Evolutionary conservation across 495 filamentous ascomycete species (phyloP), one percentile per base, ranked within the genome.

Genomic region (Barbatosphaeria neglecta): DNA sequence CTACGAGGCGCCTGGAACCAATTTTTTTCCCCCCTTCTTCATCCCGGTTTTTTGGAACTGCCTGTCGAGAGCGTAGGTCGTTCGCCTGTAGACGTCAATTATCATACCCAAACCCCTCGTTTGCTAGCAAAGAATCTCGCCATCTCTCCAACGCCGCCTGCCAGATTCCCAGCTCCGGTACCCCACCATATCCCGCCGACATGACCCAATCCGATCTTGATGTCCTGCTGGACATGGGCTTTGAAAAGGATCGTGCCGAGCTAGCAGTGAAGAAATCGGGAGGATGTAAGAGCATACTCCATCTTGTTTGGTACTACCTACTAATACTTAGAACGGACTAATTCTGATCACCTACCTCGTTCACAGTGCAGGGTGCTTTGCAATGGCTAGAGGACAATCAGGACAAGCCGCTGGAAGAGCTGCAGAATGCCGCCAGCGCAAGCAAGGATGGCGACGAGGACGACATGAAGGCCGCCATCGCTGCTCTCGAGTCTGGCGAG

Each of bases 381-480:
- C 85, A 92, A 64, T 98, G 93, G 92, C 77, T 98, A 9, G 92
- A 94, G 58, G 71, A 80, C 52, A 94, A 89, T 51, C 80, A 92
- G 40, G 86, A 92, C 63, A 90, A 81, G 55, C 68, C 83, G 2
- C 54, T 90, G 25, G 87, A 94, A 13, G 82, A 90, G 54, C 79
- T 95, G 48, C 73, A 57, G 27, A 47, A 83, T 46, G 72, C 41
- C 17, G 48, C 48, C 1, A 45, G 17, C 1, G 55, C 49, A 22
- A 51, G 45, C 16, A 58, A 53, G 15, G 55, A 63, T 9, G 64
- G 58, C 27, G 66, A 73, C 10, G 72, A 74, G 9, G 79, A 80
- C 41, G 77, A 81, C 38, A 75, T 74, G 23, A 72, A 64, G 25
- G 56, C 74, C 11, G 67, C 64, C 16, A 62, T 72, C 18, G 66